These are phyloP conservation scores for Lophium mytilinum DNA, from an alignment of 495 filamentous ascomycete species.

Conservation along the genomic window DNA sequence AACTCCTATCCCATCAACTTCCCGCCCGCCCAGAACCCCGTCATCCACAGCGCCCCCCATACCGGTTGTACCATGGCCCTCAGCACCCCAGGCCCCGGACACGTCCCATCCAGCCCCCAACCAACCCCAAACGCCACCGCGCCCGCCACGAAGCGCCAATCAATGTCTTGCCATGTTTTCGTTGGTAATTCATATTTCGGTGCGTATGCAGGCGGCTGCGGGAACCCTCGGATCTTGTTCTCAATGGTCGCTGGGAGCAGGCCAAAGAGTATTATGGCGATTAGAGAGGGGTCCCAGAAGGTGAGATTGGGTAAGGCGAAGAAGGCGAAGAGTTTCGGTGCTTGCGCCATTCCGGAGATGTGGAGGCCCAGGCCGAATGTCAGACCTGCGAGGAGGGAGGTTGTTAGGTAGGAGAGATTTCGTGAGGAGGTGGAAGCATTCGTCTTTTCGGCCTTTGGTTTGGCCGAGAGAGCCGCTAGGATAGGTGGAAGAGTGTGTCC, in stretches of 20 bases:
- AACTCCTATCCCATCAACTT: neutral
- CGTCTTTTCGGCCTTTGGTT: no score
- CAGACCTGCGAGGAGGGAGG: slow-evolving; percentile 39
- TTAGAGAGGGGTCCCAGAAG: slow-evolving; percentile 48
- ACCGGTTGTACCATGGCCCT: slow-evolving; percentile 41
- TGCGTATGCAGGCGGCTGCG: slow-evolving; percentile 36
- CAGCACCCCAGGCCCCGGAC: slow-evolving; percentile 49
- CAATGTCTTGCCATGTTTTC: slow-evolving; percentile 42
- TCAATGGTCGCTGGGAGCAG: slow-evolving; percentile 39
- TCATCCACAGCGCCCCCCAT: slow-evolving; percentile 44
- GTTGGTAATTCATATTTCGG: slow-evolving; percentile 41
- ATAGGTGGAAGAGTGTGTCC: slow-evolving; percentile 28
- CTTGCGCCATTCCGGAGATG: slow-evolving; percentile 48
- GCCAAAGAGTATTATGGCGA: slow-evolving; percentile 44
- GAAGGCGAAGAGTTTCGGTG: slow-evolving; percentile 48
- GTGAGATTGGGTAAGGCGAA: slow-evolving; percentile 41
- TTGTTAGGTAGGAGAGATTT: neutral
- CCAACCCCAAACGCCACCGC: slow-evolving; percentile 46
- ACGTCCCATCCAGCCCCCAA: slow-evolving; percentile 50
- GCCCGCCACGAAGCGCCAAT: slow-evolving; percentile 47
- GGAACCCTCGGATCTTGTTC: slow-evolving; percentile 21
- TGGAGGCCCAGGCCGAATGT: slow-evolving; percentile 49
- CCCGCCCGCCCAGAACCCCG: slow-evolving; percentile 36
- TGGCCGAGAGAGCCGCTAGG: neutral
- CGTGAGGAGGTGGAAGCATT: no score